Evolutionary conservation across 139 green algal species (phyloP).

Genomic region (Haematococcus sp.): DNA sequence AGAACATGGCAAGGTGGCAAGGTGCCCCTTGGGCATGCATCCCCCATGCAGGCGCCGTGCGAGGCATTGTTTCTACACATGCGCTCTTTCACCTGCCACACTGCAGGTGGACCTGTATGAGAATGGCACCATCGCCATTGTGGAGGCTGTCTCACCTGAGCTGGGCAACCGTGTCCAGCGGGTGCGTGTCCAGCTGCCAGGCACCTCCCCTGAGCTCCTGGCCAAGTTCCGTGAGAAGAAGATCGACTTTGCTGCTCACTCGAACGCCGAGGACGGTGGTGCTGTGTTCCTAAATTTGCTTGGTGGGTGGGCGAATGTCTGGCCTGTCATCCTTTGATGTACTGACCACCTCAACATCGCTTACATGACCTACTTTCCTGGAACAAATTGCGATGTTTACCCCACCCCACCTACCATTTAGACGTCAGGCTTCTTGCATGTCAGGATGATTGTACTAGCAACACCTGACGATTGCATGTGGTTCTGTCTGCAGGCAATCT

Average conservation of each 20-base stretch:
- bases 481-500: conserved; percentile 82
- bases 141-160: conserved; percentile 98
- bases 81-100: background rate
- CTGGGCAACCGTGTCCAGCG: conserved; percentile 98
- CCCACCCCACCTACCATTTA: no score
- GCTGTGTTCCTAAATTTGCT: conserved; percentile 92
- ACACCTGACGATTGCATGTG: no score
- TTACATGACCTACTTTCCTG: no score
- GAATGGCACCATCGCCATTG: conserved; percentile 99
- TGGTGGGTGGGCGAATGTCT: conserved; percentile 38
- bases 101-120: conserved; percentile 96
- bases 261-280: conserved; percentile 90
- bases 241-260: conserved; percentile 98
- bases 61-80: background rate
- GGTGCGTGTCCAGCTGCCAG: conserved; percentile 97
- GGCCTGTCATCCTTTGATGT: background rate
- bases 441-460: background rate
- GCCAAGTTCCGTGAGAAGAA: conserved; percentile 98
- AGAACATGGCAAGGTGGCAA: background rate
- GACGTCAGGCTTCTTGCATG: background rate
- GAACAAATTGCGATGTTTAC: conserved; percentile 1
- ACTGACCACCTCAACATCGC: no score
- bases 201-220: conserved; percentile 91
- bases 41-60: background rate
- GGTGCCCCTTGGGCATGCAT: background rate